Evolutionary conservation across 1,284 basidiomycete species (phyloP), one percentile per base, ranked within the genome.

Genomic region (Ganoderma lucidum): DNA sequence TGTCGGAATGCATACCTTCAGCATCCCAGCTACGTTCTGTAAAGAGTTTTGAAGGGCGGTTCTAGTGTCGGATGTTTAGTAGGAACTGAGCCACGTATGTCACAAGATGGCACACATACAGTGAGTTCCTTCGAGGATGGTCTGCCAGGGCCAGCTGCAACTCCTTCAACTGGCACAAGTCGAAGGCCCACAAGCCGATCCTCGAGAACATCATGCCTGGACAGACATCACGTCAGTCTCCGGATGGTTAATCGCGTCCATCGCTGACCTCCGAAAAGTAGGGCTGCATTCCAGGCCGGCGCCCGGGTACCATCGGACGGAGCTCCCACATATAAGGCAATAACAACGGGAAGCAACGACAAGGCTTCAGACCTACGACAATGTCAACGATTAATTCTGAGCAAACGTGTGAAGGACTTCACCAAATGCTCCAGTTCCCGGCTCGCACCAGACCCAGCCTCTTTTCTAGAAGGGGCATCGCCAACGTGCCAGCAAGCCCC

Each of bases 101-200:
- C 5, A 17, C 15, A 32, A 2, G 14, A 17, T 19, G 17, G 14
- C 1, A 32, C 4, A 8, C 8, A 64, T 42, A 77, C 76, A 86
- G 75, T 0, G 81, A 77, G 66, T 85, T 86, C 10, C 83, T 77
- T n/a, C 82, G 76, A 2, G 84, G 83, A 72, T 86, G 81, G 4
- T 77, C 65, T 9, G 77, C 78, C 15, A 86, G 79, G 1, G 82
- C 80, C 28, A 80, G 76, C 73, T 86, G 85, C n/a, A 86, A 77
- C 63, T 86, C 81, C 59, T 86, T 83, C 30, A 86, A 78, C 68
- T 88, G 86, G 32, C 81, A 81, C 10, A 88, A 80, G 70, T 87
- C 86, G 71, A 87, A 88, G 0, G 82, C 80, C 86, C 86, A 88
- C 0, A 88, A 78, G 0, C 86, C 86, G 39, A 87, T 82, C 8